phyloP scores from a whole-genome alignment of 441 rosid genomes.

The Bruguiera hainesii region DNA sequence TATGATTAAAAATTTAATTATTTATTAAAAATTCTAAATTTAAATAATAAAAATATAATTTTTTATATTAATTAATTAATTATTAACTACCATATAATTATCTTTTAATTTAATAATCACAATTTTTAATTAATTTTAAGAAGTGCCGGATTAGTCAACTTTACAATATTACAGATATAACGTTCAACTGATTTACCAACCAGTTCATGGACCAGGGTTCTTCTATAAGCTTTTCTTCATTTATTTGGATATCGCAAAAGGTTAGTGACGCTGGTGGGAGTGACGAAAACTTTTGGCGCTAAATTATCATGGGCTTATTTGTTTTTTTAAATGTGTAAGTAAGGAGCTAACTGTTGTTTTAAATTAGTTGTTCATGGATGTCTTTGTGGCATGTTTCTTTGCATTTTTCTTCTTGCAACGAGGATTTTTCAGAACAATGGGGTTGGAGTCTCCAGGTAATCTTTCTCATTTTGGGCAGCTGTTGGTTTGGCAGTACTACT shows the following conservation, averaged over 20 bases:
- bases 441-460: conserved; percentile 42
- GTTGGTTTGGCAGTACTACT: not conserved
- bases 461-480: not conserved
- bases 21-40: too few relatives aligned
- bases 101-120: too few relatives aligned
- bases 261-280: conserved; percentile 22
- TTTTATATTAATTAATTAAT: too few relatives aligned
- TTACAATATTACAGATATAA: too few relatives aligned
- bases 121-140: too few relatives aligned
- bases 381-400: conserved; percentile 52
- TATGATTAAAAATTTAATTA: too few relatives aligned
- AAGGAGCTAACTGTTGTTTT: conserved; percentile 1
- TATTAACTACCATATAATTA: too few relatives aligned
- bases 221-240: conserved; percentile 34
- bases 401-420: conserved; percentile 40
- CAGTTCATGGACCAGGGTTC: conserved; percentile 21
- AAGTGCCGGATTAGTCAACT: too few relatives aligned
- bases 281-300: not conserved
- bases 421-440: conserved; percentile 37
- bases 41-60: too few relatives aligned
- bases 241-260: conserved; percentile 37
- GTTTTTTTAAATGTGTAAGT: conserved; percentile 4
- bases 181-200: too few relatives aligned
- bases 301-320: not conserved
- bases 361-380: conserved; percentile 46